Conservation (phyloP, 2,329 filamentous ascomycete species). For the Aspergillus aculeatinus region DNA sequence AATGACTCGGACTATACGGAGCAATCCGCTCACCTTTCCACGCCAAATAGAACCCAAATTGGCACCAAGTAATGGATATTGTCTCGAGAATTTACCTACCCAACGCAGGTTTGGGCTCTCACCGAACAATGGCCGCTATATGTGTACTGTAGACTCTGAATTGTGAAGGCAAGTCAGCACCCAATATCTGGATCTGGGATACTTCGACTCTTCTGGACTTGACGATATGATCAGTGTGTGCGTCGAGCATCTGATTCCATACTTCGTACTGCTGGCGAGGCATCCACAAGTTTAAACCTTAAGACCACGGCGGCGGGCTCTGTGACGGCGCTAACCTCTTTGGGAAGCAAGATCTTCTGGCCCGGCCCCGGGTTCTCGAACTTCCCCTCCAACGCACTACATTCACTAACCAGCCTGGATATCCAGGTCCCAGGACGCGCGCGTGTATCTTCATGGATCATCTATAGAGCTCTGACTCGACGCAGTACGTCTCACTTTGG, state of each 20-base stretch:
- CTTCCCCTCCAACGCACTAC: not conserved
- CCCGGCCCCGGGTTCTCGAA: not conserved
- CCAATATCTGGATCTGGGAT: not conserved
- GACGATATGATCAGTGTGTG: not conserved
- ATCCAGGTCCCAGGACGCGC: not conserved
- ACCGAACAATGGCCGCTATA: not conserved
- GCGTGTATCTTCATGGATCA: not conserved
- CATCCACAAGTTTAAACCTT: not conserved
- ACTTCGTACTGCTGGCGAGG: not conserved
- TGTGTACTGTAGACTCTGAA: not conserved
- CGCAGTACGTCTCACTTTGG: not conserved
- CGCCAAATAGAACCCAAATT: too few relatives aligned
- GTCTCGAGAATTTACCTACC: not conserved
- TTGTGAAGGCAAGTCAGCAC: not conserved
- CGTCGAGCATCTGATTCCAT: not conserved
- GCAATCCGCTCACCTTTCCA: too few relatives aligned
- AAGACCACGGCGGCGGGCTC: not conserved
- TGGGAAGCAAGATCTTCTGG: not conserved
- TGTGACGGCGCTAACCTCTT: not conserved
- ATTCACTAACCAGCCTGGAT: not conserved
- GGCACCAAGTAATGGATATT: not conserved
- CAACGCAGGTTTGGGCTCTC: not conserved
- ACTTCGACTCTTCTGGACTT: not conserved
- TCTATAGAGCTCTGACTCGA: not conserved
- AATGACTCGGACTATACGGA: not conserved